Conservation (phyloP, 2,329 filamentous ascomycete species). For the Microdochium trichocladiopsis region DNA sequence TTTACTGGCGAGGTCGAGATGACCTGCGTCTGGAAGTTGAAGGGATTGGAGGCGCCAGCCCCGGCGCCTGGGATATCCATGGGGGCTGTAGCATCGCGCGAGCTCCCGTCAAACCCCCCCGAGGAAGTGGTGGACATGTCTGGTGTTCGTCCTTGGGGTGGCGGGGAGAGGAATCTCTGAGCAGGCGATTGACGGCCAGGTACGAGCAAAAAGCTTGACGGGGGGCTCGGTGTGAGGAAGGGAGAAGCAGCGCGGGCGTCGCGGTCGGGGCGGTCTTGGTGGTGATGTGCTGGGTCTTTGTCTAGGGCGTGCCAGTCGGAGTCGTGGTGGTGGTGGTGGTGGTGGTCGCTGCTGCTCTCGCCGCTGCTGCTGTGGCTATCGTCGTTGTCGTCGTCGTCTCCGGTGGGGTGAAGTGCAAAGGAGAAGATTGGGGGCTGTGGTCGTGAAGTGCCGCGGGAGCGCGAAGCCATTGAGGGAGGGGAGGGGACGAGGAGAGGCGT, state of each 20-base stretch:
- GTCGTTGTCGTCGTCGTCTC: slow-evolving; percentile 5
- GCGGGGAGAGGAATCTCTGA: background rate
- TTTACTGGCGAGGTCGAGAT: slow-evolving; percentile 71
- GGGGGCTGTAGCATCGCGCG: slow-evolving; percentile 18
- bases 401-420: background rate
- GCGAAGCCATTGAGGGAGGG: background rate
- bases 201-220: background rate
- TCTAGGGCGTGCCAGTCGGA: slow-evolving; percentile 12
- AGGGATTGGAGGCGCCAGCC: slow-evolving; percentile 50
- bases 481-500: background rate
- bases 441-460: slow-evolving; percentile 10
- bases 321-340: slow-evolving; percentile 13
- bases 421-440: slow-evolving; percentile 1
- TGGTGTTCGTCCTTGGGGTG: background rate
- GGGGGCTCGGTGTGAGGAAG: background rate
- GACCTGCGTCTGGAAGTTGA: slow-evolving; percentile 87
- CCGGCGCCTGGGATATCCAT: slow-evolving; percentile 27
- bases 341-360: slow-evolving; percentile 1
- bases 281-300: slow-evolving; percentile 5
- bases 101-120: slow-evolving; percentile 9
- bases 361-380: slow-evolving; percentile 3
- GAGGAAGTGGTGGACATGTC: slow-evolving; percentile 4
- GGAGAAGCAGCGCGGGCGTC: background rate
- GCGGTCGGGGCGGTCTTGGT: background rate
- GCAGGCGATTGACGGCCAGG: background rate